Evolutionary conservation across 2,329 filamentous ascomycete species (phyloP), one percentile per base, ranked within the genome.

Genomic region (Botrytis paeoniae): DNA sequence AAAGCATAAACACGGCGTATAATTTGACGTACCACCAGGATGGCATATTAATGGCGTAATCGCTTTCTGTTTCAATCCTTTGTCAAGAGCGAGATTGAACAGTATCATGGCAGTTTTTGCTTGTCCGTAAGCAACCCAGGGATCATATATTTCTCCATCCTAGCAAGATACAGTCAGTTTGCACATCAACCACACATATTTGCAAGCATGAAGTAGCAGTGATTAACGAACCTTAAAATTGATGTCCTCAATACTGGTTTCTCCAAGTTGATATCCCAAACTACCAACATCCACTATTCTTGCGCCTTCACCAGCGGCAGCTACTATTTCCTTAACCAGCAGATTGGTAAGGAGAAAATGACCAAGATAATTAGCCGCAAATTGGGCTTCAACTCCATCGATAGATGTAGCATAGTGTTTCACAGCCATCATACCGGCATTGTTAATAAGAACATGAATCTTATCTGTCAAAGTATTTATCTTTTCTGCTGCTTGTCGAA

Each of bases 371-470:
- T 78, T 78, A 6, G 74, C 69, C 2, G 66, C 76, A 43, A 78
- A 76, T 57, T 78, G 76, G 12, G 51, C 62, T 68, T 78, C 75
- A n/a, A 77, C 48, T 2, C 75, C 75, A 54, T 77, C 75, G 7
- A 45, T 37, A 16, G 73, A 75, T 6, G 71, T 70, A 8, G 41
- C 51, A 39, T 37, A 74, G 4, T 71, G 32, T 66, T 57, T 62
- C 1, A 73, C 35, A 20, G 54, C 54, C 18, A 59, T 59, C 0
- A 59, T 3, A 35, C 54, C 54, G 2, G 54, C 29, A 22, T 59
- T 77, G 64, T 77, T 78, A 7, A 85, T 80, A 12, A 85, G 75
- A 9, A 85, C 80, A 61, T 85, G 82, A 18, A 85, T 80, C 20
- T 83, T 83, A 1, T 73, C 62, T 12, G 32, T 62, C 14, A 29